Evolutionary conservation across 495 filamentous ascomycete species (phyloP).

Genomic region (Talaromyces trachyspermus): DNA sequence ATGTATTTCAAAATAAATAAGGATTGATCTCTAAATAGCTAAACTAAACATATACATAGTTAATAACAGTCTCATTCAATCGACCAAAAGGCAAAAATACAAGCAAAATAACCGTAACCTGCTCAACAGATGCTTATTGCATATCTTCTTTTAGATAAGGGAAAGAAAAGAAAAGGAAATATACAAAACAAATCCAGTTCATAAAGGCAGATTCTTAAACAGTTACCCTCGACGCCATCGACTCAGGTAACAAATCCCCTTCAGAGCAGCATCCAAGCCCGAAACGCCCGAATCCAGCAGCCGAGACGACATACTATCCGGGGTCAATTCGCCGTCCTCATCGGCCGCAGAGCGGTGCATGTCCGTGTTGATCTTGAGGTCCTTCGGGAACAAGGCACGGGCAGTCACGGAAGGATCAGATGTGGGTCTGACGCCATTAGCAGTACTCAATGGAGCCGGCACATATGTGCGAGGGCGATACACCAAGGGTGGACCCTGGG

Average conservation of each 20-base stretch:
- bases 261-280: conserved; percentile 32
- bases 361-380: conserved; percentile 40
- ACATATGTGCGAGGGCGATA: conserved; percentile 35
- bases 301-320: conserved; percentile 62
- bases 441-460: conserved; percentile 23
- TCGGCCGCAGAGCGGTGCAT: conserved; percentile 23
- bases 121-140: conserved; percentile 1
- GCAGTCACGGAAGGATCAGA: not conserved
- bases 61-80: conserved; percentile 1
- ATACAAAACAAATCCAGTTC: not conserved
- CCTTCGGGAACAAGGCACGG: conserved; percentile 23
- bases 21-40: no score
- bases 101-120: conserved; percentile 7
- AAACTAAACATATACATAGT: no score
- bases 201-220: conserved; percentile 11
- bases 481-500: conserved; percentile 48
- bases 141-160: conserved; percentile 11
- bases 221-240: conserved; percentile 34
- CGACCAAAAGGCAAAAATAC: not conserved
- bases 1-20: no score
- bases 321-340: conserved; percentile 50
- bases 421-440: conserved; percentile 21
- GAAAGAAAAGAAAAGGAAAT: conserved; percentile 7
- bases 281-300: conserved; percentile 48
- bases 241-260: conserved; percentile 35